Evolutionary conservation across 257 asterid genomes (phyloP), one percentile per base, ranked within the genome.

Genomic region (Forsythia suspensa): DNA sequence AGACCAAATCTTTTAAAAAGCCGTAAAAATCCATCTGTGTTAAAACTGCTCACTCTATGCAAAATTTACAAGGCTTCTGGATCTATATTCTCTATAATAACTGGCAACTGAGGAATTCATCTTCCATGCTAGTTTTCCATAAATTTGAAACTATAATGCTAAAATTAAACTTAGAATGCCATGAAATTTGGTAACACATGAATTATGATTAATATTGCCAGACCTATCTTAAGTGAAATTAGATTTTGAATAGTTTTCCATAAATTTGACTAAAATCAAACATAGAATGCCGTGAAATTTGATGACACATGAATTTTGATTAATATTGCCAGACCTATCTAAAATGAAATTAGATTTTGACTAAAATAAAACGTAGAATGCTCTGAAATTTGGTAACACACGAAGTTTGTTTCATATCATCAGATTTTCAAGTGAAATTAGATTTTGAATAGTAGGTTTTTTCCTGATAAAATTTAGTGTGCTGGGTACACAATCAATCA

Each of bases 11-110:
- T 51, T 40, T 67, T 61, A 65, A 4, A 68, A 61, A 43, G 61
- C 72, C 16, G 40, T 16, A 9, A 61, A 40, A 44, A 21, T 24
- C 51, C 55, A 74, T 59, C 75, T 39, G 24, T 40, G 61, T 57
- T 82, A 74, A 80, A 70, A 41, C 74, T 77, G 61, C 67, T 29
- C 67, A 18, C 5, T 36, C 36, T 73, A 65, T 21, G 46, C 51
- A 48, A 69, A 67, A 12, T 39, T 39, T 34, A 36, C 13, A 24
- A 71, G 66, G 67, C 67, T n/a, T 85, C 42, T 75, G 48, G 55
- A 40, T 12, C 38, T 67, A 36, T 51, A 57, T 29, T 18, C 66
- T 57, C 66, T 57, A 57, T 57, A n/a, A 57, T 8, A 57, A 29
- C 66, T 20, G 36, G 66, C 66, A 57, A 57, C 13, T 7, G 12